Evolutionary conservation across 2,329 filamentous ascomycete genomes (phyloP).

Genomic region (Beauveria rudraprayagi): DNA sequence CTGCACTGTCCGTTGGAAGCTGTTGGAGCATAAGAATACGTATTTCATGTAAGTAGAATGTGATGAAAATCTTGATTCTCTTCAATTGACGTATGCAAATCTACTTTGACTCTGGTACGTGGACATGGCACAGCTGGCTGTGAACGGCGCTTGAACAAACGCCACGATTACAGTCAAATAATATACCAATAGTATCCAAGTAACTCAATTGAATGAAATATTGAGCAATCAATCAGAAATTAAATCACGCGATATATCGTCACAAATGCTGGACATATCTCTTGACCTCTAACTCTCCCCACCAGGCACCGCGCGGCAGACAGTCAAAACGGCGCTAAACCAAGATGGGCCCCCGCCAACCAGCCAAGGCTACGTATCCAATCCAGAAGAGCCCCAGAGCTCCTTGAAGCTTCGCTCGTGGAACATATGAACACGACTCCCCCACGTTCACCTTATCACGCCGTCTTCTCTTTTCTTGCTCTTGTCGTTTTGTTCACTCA

Average conservation of each 20-base stretch:
- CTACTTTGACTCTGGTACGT: too few species aligned
- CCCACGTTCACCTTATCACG: not conserved
- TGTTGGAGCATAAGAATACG: too few species aligned
- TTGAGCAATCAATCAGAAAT: too few species aligned
- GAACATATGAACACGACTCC: slow-evolving; percentile 5
- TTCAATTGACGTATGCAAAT: not conserved
- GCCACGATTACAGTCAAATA: too few species aligned
- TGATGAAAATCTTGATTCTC: not conserved
- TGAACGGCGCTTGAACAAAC: too few species aligned
- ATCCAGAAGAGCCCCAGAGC: slow-evolving; percentile 5
- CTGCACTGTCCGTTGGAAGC: not conserved
- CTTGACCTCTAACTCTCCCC: not conserved
- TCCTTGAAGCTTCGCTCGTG: slow-evolving; percentile 10
- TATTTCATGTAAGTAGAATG: not conserved
- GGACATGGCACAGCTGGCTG: too few species aligned
- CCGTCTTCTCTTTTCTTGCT: not conserved
- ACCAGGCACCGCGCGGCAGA: not conserved
- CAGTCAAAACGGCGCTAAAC: slow-evolving; percentile 1
- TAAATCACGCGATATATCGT: not conserved
- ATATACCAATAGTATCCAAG: not conserved
- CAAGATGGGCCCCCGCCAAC: not conserved
- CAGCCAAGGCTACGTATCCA: slow-evolving; percentile 12
- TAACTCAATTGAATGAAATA: not conserved
- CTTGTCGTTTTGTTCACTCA: not conserved
- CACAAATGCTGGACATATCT: not conserved